Evolutionary conservation across 306 rosid genomes (phyloP).

Genomic region (Lathyrus oleraceus): DNA sequence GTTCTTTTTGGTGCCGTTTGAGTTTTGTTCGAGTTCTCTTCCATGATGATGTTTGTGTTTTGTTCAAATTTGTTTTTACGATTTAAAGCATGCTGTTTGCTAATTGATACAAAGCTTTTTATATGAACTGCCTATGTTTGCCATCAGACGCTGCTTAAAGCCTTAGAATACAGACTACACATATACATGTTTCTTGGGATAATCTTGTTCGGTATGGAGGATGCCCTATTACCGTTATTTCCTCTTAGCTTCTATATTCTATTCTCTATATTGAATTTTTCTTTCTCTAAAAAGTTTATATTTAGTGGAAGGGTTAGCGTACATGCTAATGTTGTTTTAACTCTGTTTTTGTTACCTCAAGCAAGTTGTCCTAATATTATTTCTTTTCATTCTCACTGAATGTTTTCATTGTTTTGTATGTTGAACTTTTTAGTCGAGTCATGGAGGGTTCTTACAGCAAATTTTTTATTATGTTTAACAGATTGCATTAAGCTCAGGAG

Average conservation of each 20-base stretch:
- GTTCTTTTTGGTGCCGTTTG: conserved; percentile 2
- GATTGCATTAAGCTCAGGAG: conserved; percentile 50
- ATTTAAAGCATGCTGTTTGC: conserved; percentile 5
- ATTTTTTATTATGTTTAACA: conserved; percentile 40
- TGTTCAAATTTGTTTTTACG: conserved; percentile 9
- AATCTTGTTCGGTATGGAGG: conserved; percentile 17
- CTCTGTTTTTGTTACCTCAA: conserved; percentile 1
- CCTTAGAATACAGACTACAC: not conserved
- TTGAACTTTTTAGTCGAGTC: conserved; percentile 4
- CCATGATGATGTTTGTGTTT: not conserved
- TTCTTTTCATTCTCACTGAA: not conserved
- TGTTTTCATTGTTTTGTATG: not conserved
- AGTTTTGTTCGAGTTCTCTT: conserved; percentile 12
- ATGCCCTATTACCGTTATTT: conserved; percentile 21
- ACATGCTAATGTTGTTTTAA: not conserved
- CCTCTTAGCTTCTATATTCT: not conserved
- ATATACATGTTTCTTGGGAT: conserved; percentile 6
- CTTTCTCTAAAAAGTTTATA: not conserved
- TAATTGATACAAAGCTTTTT: conserved; percentile 5
- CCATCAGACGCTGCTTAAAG: not conserved
- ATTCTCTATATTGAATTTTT: not conserved
- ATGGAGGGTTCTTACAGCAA: conserved; percentile 24
- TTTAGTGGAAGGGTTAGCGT: conserved; percentile 1
- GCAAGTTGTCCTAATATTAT: not conserved
- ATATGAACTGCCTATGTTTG: not conserved